Conservation (phyloP, 2,329 filamentous ascomycete genomes). For the Aspergillus ibericus region DNA sequence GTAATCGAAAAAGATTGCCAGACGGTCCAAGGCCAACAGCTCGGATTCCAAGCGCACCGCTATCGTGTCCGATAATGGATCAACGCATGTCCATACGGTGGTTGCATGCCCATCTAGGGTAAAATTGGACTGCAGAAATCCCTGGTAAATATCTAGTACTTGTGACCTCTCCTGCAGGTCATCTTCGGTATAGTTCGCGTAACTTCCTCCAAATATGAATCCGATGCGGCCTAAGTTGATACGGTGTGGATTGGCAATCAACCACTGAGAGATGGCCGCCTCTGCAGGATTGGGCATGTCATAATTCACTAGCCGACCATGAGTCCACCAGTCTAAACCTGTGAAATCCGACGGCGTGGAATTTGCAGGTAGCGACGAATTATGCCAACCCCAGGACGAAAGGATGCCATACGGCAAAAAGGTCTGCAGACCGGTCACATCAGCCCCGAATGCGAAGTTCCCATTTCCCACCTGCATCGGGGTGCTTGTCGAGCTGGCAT, state of each 20-base stretch:
- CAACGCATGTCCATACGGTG: neutral
- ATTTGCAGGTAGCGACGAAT: conserved; percentile 46
- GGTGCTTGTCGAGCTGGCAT: conserved; percentile 51
- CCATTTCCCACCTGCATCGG: conserved; percentile 54
- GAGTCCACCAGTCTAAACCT: conserved; percentile 48
- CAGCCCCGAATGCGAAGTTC: conserved; percentile 50
- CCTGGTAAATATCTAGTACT: conserved; percentile 8
- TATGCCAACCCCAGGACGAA: conserved; percentile 50
- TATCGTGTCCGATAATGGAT: conserved; percentile 18
- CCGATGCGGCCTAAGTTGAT: conserved; percentile 53
- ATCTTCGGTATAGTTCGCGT: conserved; percentile 41
- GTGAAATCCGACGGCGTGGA: conserved; percentile 40
- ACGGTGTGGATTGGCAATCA: conserved; percentile 56
- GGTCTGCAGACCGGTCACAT: conserved; percentile 50
- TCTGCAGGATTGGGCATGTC: conserved; percentile 44
- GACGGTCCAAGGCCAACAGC: conserved; percentile 37
- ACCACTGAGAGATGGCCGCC: conserved; percentile 51
- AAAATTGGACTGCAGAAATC: conserved; percentile 4
- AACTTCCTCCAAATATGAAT: conserved; percentile 43
- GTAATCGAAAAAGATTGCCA: conserved; percentile 56
- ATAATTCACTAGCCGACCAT: conserved; percentile 47
- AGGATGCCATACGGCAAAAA: conserved; percentile 45
- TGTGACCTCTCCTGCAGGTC: conserved; percentile 19
- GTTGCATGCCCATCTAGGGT: neutral
- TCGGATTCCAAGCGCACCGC: conserved; percentile 37